Conservation (phyloP, 306 rosid genomes). For the Neltuma alba region DNA sequence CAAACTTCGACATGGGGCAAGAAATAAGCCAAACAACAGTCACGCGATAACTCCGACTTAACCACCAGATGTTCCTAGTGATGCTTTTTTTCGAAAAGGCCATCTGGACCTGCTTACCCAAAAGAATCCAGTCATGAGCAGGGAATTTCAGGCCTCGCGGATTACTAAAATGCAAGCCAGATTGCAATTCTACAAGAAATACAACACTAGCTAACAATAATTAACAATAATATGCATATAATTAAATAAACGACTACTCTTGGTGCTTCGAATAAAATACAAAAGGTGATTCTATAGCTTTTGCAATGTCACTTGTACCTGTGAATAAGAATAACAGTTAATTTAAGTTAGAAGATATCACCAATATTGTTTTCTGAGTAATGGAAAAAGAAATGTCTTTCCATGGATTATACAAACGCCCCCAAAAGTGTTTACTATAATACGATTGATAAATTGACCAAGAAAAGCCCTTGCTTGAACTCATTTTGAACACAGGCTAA, state of each 20-base stretch:
- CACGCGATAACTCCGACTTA: slow-evolving; percentile 11
- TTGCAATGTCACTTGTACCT: background rate
- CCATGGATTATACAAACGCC: background rate
- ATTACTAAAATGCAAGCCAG: slow-evolving; percentile 27
- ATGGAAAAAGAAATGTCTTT: background rate
- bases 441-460: background rate
- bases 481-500: background rate
- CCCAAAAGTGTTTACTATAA: background rate
- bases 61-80: slow-evolving; percentile 44
- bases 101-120: slow-evolving; percentile 52
- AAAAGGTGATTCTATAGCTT: background rate
- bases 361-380: background rate
- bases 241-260: background rate
- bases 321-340: background rate
- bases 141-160: slow-evolving; percentile 7
- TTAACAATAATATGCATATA: slow-evolving; percentile 2
- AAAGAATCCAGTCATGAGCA: slow-evolving; percentile 34
- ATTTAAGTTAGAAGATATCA: background rate
- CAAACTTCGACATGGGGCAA: slow-evolving; percentile 16
- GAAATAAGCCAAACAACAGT: slow-evolving; percentile 8
- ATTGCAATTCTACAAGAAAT: background rate
- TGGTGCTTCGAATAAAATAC: background rate
- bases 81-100: slow-evolving; percentile 49
- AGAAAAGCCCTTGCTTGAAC: background rate
- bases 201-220: background rate